Conservation (phyloP, 306 rosid species). For the Ormosia semicastrata region DNA sequence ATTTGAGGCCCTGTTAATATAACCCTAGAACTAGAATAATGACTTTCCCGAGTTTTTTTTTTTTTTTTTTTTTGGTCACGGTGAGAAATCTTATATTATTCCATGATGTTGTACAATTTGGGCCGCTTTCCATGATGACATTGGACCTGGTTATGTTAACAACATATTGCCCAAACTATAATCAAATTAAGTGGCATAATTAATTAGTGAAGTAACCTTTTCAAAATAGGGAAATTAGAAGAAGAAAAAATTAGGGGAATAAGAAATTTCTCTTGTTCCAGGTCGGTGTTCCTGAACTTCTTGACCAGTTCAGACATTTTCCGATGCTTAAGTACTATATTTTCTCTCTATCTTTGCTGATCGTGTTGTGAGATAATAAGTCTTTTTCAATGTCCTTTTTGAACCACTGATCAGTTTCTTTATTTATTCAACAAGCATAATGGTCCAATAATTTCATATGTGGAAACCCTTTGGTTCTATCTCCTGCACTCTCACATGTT, state of each 20-base stretch:
- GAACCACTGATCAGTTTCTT: neutral
- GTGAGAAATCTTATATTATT: slow-evolving; percentile 6
- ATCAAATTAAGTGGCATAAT: neutral
- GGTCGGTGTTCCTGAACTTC: slow-evolving; percentile 84
- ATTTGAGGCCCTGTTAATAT: neutral
- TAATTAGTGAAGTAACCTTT: neutral
- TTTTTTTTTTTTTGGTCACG: too few relatives aligned
- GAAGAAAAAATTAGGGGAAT: too few relatives aligned
- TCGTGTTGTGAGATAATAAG: slow-evolving; percentile 68
- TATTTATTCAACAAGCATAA: neutral
- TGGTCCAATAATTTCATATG: neutral
- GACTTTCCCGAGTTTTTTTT: neutral
- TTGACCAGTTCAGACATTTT: slow-evolving; percentile 85
- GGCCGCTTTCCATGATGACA: slow-evolving; percentile 77
- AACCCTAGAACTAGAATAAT: neutral
- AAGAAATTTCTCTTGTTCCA: slow-evolving; percentile 28
- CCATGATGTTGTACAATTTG: slow-evolving; percentile 96
- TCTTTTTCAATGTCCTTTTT: neutral
- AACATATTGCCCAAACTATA: neutral
- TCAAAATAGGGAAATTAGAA: neutral
- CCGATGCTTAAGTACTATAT: slow-evolving; percentile 78
- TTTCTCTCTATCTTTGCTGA: slow-evolving; percentile 68
- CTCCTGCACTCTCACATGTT: slow-evolving; percentile 12
- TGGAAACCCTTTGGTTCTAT: neutral
- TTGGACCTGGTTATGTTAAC: slow-evolving; percentile 86